Evolutionary conservation across 192 early-diverging fungal species (phyloP).

Genomic region (Linnemannia exigua): DNA sequence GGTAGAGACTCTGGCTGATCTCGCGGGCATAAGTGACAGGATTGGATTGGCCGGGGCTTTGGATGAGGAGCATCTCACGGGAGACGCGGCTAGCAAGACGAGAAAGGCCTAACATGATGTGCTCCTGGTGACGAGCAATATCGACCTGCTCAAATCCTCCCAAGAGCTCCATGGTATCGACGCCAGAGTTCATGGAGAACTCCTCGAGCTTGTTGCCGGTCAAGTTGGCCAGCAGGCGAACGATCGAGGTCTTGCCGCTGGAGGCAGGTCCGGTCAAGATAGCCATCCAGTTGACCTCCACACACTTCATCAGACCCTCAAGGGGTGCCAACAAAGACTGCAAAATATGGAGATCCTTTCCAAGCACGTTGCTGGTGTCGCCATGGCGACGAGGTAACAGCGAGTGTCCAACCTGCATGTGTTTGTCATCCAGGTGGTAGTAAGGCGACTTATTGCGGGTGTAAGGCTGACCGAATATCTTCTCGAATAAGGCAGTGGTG

Average conservation of each 20-base stretch:
- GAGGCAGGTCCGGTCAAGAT: slow-evolving; percentile 89
- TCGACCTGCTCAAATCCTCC: slow-evolving; percentile 99
- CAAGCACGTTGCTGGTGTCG: slow-evolving; percentile 45
- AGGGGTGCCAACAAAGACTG: slow-evolving; percentile 75
- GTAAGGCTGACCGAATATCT: slow-evolving; percentile 66
- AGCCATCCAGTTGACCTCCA: slow-evolving; percentile 93
- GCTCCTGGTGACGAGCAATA: slow-evolving; percentile 75
- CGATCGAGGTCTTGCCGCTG: slow-evolving; percentile 90
- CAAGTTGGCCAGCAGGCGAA: slow-evolving; percentile 85
- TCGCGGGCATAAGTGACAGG: slow-evolving; percentile 42
- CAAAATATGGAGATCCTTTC: slow-evolving; percentile 72
- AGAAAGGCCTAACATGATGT: slow-evolving; percentile 61
- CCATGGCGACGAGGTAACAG: slow-evolving; percentile 63
- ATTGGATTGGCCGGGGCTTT: neutral
- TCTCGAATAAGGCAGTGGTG: slow-evolving; percentile 67
- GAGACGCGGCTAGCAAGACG: slow-evolving; percentile 59
- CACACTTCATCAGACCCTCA: slow-evolving; percentile 87
- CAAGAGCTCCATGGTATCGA: slow-evolving; percentile 95
- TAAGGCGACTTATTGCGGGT: slow-evolving; percentile 52
- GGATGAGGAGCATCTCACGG: slow-evolving; percentile 57
- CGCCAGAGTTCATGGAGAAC: slow-evolving; percentile 95
- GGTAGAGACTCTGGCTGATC: slow-evolving; percentile 47
- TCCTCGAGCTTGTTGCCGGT: slow-evolving; percentile 90
- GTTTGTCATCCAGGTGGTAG: slow-evolving; percentile 65
- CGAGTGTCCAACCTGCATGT: slow-evolving; percentile 75